Evolutionary conservation across 257 asterid species (phyloP).

Genomic region (Linderniella brevidens): DNA sequence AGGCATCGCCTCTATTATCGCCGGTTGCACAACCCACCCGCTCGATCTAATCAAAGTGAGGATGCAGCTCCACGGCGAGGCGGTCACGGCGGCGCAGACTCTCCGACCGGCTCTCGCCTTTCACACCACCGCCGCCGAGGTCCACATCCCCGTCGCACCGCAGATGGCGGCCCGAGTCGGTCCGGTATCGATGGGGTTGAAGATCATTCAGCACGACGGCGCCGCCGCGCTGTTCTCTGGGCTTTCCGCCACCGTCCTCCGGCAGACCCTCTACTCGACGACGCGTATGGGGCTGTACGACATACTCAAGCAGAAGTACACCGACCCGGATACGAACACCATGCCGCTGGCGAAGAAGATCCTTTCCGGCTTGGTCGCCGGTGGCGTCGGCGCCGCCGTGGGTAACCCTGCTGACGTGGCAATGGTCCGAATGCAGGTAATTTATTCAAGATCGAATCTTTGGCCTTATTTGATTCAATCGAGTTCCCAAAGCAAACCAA

Average conservation of each 20-base stretch:
- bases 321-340: not conserved
- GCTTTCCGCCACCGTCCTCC: constrained; percentile 7
- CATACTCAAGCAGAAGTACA: not conserved
- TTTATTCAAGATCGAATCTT: no score
- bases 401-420: constrained; percentile 7
- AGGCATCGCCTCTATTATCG: constrained; percentile 4
- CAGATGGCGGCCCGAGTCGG: not conserved
- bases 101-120: constrained; percentile 4
- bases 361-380: constrained; percentile 4
- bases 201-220: constrained; percentile 5
- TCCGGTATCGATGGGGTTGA: not conserved
- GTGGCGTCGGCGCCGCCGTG: constrained; percentile 7
- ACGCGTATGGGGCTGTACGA: constrained; percentile 6
- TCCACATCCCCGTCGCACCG: not conserved
- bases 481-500: no score
- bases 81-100: constrained; percentile 1
- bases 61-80: constrained; percentile 8
- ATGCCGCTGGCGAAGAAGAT: constrained; percentile 3
- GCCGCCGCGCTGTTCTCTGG: not conserved
- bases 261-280: constrained; percentile 3
- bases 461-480: no score
- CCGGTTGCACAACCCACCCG: constrained; percentile 4
- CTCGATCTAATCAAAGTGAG: constrained; percentile 4
- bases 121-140: not conserved
- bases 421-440: constrained; percentile 4